Evolutionary conservation across 2,329 filamentous ascomycete genomes (phyloP).

Genomic region (Didymella pinodella): DNA sequence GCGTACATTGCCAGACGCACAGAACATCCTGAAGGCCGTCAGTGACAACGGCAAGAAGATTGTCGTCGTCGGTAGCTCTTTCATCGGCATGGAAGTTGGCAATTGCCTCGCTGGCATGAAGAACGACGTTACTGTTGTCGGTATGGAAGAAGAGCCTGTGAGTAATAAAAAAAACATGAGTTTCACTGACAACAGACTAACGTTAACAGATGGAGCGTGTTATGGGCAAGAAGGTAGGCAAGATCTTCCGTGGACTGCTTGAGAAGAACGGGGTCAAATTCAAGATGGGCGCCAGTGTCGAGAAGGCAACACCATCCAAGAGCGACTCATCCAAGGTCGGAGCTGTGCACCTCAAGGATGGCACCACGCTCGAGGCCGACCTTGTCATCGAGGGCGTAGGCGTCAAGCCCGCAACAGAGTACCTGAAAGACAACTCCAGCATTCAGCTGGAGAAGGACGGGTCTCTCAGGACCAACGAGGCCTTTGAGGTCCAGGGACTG

Average conservation of each 20-base stretch:
- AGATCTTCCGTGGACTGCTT: conserved; percentile 77
- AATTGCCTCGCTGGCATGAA: conserved; percentile 77
- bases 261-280: conserved; percentile 92
- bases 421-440: conserved; percentile 74
- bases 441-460: conserved; percentile 81
- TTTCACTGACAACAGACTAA: not conserved
- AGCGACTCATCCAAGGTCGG: conserved; percentile 77
- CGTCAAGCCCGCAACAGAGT: conserved; percentile 84
- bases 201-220: conserved; percentile 73
- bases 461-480: conserved; percentile 81
- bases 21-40: conserved; percentile 79
- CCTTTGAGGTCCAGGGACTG: conserved; percentile 77
- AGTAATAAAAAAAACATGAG: not conserved
- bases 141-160: conserved; percentile 80
- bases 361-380: conserved; percentile 83
- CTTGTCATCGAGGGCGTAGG: conserved; percentile 92
- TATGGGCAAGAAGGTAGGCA: conserved; percentile 81
- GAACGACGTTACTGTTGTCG: conserved; percentile 85
- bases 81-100: conserved; percentile 98
- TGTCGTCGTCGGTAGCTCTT: conserved; percentile 89
- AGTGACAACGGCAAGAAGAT: conserved; percentile 88
- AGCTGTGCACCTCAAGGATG: conserved; percentile 82
- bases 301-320: conserved; percentile 77
- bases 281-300: conserved; percentile 79
- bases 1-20: conserved; percentile 76